Evolutionary conservation across 75 land plant genomes (phyloP).

Genomic region (Pinus tabuliformis): DNA sequence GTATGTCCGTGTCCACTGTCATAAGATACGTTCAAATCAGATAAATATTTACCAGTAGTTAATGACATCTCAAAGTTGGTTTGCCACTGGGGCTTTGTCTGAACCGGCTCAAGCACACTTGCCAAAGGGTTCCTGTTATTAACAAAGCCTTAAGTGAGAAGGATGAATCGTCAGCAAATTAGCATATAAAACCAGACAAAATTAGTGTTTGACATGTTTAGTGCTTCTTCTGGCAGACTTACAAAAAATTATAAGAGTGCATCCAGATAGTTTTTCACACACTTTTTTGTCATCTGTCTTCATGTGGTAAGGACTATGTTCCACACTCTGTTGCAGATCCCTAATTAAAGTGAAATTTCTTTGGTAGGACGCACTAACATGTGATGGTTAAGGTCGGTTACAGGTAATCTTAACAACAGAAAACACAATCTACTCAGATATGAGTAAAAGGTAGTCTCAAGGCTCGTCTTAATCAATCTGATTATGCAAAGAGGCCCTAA

Average conservation of each 20-base stretch:
- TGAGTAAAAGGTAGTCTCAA: no score
- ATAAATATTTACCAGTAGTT: not conserved
- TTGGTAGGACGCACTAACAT: no score
- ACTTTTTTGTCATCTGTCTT: no score
- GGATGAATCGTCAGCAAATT: not conserved
- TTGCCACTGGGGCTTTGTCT: not conserved
- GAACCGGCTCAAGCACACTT: not conserved
- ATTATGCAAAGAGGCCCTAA: not conserved
- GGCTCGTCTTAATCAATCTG: not conserved
- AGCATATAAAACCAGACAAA: not conserved
- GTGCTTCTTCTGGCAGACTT: not conserved
- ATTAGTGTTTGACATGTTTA: not conserved
- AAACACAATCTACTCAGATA: not conserved
- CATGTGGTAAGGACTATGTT: no score
- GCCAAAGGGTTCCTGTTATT: not conserved
- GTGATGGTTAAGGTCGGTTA: no score
- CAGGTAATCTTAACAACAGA: no score
- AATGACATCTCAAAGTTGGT: not conserved
- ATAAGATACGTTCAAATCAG: not conserved
- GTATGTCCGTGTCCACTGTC: slow-evolving; percentile 3
- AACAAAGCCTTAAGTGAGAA: not conserved
- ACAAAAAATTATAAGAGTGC: not conserved
- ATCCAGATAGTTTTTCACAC: no score
- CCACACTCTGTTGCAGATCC: no score
- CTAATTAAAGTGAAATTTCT: no score